Evolutionary conservation across 2,329 filamentous ascomycete species (phyloP).

Genomic region (Mycosphaerella sp.): DNA sequence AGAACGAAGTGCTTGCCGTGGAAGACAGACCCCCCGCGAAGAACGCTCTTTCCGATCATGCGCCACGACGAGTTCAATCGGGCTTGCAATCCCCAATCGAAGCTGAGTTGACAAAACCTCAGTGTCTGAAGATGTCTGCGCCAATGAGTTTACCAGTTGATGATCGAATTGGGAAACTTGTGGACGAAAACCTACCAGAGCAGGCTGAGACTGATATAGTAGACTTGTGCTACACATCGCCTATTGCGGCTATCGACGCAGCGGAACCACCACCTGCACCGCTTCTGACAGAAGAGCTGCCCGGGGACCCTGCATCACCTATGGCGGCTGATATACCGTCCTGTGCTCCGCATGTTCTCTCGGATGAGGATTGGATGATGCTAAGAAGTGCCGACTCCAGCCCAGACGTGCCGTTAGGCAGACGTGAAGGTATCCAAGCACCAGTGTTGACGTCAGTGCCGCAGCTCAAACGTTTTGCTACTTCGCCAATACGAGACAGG

Average conservation of each 20-base stretch:
- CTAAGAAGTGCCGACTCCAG: background rate
- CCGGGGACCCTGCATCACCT: background rate
- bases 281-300: background rate
- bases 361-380: background rate
- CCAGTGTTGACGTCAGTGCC: background rate
- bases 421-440: background rate
- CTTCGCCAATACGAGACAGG: slow-evolving; percentile 18
- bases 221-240: slow-evolving; percentile 12
- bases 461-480: slow-evolving; percentile 11
- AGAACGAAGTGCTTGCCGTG: slow-evolving; percentile 40
- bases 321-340: background rate
- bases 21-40: background rate
- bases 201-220: slow-evolving; percentile 3
- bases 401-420: background rate
- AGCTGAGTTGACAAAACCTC: background rate
- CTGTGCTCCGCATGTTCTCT: background rate
- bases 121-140: background rate
- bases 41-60: background rate
- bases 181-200: background rate
- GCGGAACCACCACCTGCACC: too few species aligned
- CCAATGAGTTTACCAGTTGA: too few species aligned
- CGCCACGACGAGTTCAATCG: background rate
- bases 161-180: too few species aligned
- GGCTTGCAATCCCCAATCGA: background rate
- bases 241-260: background rate